Conservation (phyloP, 2,329 filamentous ascomycete species). For the Scedosporium aurantiacum region DNA sequence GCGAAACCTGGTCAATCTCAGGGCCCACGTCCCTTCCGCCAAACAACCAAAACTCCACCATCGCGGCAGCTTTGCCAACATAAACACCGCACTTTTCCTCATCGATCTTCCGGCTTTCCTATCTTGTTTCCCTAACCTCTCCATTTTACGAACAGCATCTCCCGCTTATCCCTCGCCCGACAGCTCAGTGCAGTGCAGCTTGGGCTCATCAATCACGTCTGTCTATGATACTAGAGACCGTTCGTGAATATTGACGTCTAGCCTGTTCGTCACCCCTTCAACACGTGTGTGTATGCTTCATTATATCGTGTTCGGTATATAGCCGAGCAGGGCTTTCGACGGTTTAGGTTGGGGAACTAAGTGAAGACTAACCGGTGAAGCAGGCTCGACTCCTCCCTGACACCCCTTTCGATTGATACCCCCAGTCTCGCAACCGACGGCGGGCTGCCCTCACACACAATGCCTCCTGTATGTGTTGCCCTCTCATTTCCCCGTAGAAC, state of each 20-base stretch:
- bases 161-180: not conserved
- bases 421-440: too few relatives aligned
- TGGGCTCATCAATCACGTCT: not conserved
- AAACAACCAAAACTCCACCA: constrained; percentile 9
- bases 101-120: not conserved
- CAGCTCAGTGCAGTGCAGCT: not conserved
- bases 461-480: constrained; percentile 4
- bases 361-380: too few relatives aligned
- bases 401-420: too few relatives aligned
- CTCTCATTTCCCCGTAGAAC: not conserved
- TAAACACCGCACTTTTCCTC: constrained; percentile 8
- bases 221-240: not conserved
- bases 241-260: not conserved
- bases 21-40: constrained; percentile 1
- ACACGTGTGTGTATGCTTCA: too few relatives aligned
- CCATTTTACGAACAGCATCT: constrained; percentile 17
- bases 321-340: too few relatives aligned
- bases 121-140: constrained; percentile 17
- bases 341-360: too few relatives aligned
- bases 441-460: not conserved
- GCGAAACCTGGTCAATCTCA: constrained; percentile 7
- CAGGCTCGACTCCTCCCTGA: too few relatives aligned
- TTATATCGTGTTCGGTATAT: too few relatives aligned
- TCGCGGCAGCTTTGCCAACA: constrained; percentile 10
- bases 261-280: too few relatives aligned